Base-by-base conservation (phyloP, 2,329 filamentous ascomycete genomes). In the Nigrograna mackinnonii region DNA sequence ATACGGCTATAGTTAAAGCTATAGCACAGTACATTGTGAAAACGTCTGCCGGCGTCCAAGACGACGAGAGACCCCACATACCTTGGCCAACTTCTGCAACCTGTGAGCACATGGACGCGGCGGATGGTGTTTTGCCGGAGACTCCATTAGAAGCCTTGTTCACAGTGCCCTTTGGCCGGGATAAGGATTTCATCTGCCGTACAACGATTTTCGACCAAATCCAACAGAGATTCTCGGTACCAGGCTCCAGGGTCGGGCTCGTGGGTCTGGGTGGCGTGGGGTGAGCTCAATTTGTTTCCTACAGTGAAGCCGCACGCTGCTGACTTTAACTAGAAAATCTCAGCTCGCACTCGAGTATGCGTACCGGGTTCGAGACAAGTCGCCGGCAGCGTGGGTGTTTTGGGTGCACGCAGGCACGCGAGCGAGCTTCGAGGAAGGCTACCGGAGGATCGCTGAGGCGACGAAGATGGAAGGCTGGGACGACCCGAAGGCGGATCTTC, bases 371-470 rank as follows among this genome's bases (percentile, higher is more conserved):
- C 41, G 53, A 18, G 42, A 62, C 6, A 19, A 30, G 13, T 52
- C 49, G 12, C 54, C 58, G 5, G 19, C 52, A 4, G 56, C 37
- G 4, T 61, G 46, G 41, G 47, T 63, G 2, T 59, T 67, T 37
- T 68, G 63, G 63, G 42, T 67, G 4, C 37, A 57, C 35, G 60
- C 58, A 3, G 49, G 49, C n/a, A 60, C 37, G 24, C 19, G 9
- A 6, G 42, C 52, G 6, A 51, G 54, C 19, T 54, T 68, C 13
- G 52, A 62, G 26, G 41, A 60, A 22, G 46, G 43, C 13, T 61
- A 58, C 37, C 41, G 46, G 11, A 41, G 50, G 16, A 64, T 68
- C 33, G 61, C 61, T 1, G 34, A 57, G 17, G 35, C 35, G 17
- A 26, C 57, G n/a, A 17, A 46, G 12, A 47, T 66, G 20, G 43